Evolutionary conservation across 306 rosid genomes (phyloP), one percentile per base, ranked within the genome.

Genomic region (Inga laurina): DNA sequence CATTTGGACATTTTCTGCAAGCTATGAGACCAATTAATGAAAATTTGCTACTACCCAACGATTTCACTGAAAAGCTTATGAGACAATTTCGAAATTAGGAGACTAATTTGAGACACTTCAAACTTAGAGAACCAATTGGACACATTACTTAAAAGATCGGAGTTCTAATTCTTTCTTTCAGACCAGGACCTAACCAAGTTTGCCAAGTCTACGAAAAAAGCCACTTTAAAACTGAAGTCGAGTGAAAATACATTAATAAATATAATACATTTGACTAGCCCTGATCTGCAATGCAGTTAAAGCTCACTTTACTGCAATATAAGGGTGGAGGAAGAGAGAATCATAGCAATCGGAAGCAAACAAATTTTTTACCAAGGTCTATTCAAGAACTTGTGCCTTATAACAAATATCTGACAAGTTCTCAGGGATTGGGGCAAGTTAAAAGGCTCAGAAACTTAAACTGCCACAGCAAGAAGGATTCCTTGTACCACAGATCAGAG

Each of bases 401-500:
- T 10, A 70, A 43, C n/a, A 41, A 44, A 45, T 34, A 72, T 45
- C 0, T 71, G 4, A 72, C 24, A 45, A 24, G 41, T 46, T 73
- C 24, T 14, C 59, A 24, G n/a, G 32, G 41, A 73, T 8, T 45
- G 54, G 41, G 43, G 15, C 77, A 46, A 48, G 18, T 27, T 27
- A 44, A 71, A 71, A 71, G 76, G 65, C 37, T 14, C 49, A 70
- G 72, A 30, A 77, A 79, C 74, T 59, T 32, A 75, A 46, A 71
- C 24, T 30, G 22, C 51, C 12, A 72, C 52, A 37, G 77, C 78
- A 84, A 54, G 44, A 85, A 61, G 37, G 65, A 57, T 81, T 80
- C 44, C 79, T 83, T 72, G 43, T 61, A 34, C 64, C 66, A 32
- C 76, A 41, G 74, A 57, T 73, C 79, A 71, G 34, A 21, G 72